Conservation (phyloP, 2,329 filamentous ascomycete genomes). For the Cladosporium austrohemisphaericum region DNA sequence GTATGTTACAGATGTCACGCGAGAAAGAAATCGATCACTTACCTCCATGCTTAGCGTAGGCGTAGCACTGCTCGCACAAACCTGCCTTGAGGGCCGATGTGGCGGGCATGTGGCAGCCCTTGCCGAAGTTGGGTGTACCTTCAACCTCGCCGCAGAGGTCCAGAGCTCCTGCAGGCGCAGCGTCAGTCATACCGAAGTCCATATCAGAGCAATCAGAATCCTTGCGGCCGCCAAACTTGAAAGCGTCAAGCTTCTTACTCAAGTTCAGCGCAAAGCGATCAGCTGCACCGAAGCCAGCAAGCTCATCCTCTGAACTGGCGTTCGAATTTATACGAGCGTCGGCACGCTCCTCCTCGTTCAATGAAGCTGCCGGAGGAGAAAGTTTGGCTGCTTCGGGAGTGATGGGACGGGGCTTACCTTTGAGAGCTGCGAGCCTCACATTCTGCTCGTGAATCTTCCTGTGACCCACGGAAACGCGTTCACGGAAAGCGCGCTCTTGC, state of each 20-base stretch:
- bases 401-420: not conserved
- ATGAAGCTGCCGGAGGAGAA: not conserved
- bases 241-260: not conserved
- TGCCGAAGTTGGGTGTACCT: not conserved
- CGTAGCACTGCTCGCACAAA: conserved; percentile 1
- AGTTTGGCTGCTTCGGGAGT: not conserved
- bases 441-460: not conserved
- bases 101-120: not conserved
- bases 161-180: not conserved
- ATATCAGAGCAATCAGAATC: conserved; percentile 2
- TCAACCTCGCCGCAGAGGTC: not conserved
- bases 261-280: not conserved
- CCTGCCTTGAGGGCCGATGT: not conserved
- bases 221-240: not conserved
- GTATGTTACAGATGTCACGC: too few species aligned
- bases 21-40: too few species aligned
- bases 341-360: not conserved
- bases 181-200: conserved; percentile 1
- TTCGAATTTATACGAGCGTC: not conserved
- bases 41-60: not conserved
- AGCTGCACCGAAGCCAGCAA: not conserved
- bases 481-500: not conserved
- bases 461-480: not conserved
- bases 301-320: not conserved
- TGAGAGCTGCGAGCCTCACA: not conserved